phyloP scores from a whole-genome alignment of 2,329 filamentous ascomycete species.

The Karstenula rhodostoma region DNA sequence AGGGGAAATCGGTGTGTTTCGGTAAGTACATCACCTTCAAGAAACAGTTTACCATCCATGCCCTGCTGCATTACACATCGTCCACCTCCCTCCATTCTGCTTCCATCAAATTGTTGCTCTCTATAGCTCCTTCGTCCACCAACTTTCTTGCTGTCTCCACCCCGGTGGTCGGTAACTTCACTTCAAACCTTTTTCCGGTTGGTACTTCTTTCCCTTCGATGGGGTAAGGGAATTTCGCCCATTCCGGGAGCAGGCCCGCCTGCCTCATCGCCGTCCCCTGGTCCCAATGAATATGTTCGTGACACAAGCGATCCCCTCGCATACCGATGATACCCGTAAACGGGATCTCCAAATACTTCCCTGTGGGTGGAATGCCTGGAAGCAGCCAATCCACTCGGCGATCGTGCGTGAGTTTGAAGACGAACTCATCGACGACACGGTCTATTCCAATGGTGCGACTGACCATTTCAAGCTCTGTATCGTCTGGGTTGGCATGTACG shows the following conservation, averaged over 20 bases:
- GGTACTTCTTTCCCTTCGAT: conserved; percentile 43
- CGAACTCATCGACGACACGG: conserved; percentile 60
- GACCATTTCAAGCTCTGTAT: conserved; percentile 72
- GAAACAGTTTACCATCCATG: neutral
- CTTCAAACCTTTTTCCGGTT: conserved; percentile 61
- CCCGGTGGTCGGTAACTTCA: conserved; percentile 68
- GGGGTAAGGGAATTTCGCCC: conserved; percentile 64
- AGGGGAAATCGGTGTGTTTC: neutral
- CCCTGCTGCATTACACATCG: conserved; percentile 24
- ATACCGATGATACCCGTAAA: conserved; percentile 73
- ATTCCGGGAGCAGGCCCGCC: conserved; percentile 69
- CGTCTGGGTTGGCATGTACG: conserved; percentile 74
- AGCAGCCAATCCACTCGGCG: conserved; percentile 45
- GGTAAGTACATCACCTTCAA: too few species aligned
- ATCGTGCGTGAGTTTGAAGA: conserved; percentile 47
- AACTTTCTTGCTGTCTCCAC: conserved; percentile 62
- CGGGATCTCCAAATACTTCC: conserved; percentile 61
- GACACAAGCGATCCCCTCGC: conserved; percentile 71
- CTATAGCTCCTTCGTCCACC: conserved; percentile 57
- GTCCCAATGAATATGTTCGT: conserved; percentile 77
- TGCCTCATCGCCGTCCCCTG: conserved; percentile 70
- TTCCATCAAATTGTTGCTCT: conserved; percentile 66
- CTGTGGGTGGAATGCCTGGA: conserved; percentile 45
- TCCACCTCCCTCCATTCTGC: conserved; percentile 40
- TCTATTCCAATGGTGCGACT: conserved; percentile 77